Percentiles rank a stretch among this genome's conserved stretches.
Conservation (phyloP, 306 rosid genomes). For the Notholithocarpus densiflorus region DNA sequence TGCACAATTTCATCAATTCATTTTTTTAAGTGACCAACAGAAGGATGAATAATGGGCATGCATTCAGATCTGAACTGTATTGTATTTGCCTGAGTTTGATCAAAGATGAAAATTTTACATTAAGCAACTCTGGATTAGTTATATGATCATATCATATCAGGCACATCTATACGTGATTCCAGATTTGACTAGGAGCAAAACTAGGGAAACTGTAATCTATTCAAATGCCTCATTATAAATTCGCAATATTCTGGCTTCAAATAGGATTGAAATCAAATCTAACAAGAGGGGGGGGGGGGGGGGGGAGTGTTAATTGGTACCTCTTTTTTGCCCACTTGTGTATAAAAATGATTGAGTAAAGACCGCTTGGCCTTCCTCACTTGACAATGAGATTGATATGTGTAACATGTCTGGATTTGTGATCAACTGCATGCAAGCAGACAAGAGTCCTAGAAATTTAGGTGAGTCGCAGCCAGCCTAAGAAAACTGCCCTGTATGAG, state of each 20-base stretch:
- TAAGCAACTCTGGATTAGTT: background rate
- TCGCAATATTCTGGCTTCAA: background rate
- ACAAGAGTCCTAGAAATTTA: slow-evolving; percentile 11
- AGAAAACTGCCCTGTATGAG: background rate
- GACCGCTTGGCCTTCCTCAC: slow-evolving; percentile 54
- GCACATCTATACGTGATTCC: background rate
- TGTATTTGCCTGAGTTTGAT: background rate
- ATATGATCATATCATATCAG: background rate
- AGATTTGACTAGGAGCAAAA: background rate
- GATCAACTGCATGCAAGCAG: slow-evolving; percentile 60
- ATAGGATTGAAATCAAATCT: background rate
- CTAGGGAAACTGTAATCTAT: background rate
- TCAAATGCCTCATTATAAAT: background rate
- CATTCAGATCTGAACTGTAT: background rate
- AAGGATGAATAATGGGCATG: background rate
- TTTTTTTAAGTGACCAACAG: background rate
- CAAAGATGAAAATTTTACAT: background rate
- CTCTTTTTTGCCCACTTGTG: slow-evolving; percentile 43
- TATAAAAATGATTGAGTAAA: slow-evolving; percentile 42
- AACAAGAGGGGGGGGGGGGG: background rate
- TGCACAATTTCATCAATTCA: background rate
- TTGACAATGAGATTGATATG: slow-evolving; percentile 70
- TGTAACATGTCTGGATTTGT: slow-evolving; percentile 99
- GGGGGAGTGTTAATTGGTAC: slow-evolving; percentile 7
- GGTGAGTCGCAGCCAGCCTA: slow-evolving; percentile 27